Evolutionary conservation across 257 asterid genomes (phyloP).

Genomic region (Handroanthus guayacan): DNA sequence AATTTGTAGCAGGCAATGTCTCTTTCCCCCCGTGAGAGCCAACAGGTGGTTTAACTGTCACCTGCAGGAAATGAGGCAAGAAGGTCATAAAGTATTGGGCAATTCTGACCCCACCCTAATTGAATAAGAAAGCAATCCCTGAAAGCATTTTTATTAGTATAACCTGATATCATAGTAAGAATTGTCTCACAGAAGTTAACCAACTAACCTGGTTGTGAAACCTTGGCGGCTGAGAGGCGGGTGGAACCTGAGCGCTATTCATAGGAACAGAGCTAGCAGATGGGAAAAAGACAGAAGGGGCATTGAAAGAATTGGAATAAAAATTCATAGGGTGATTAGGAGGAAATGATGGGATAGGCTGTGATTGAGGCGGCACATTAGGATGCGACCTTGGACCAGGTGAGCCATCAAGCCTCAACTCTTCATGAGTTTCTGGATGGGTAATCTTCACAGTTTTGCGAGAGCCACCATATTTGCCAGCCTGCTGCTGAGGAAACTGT

Average conservation of each 20-base stretch:
- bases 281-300: constrained; percentile 42
- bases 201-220: constrained; percentile 68
- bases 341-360: constrained; percentile 65
- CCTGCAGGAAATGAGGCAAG: constrained; percentile 47
- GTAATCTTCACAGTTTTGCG: constrained; percentile 89
- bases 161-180: neutral
- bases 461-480: constrained; percentile 51
- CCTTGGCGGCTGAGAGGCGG: constrained; percentile 73
- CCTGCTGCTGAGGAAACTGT: constrained; percentile 77
- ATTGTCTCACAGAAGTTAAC: constrained; percentile 6
- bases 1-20: constrained; percentile 43
- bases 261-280: constrained; percentile 66
- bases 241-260: constrained; percentile 51
- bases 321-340: constrained; percentile 59
- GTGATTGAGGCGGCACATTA: constrained; percentile 68
- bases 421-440: constrained; percentile 91
- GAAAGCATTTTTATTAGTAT: neutral
- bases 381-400: constrained; percentile 63
- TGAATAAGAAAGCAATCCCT: neutral
- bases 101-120: neutral
- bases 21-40: constrained; percentile 62
- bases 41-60: constrained; percentile 73
- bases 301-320: constrained; percentile 52
- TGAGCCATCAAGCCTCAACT: constrained; percentile 79
- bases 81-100: neutral